Base-by-base conservation (phyloP, 495 filamentous ascomycete species). In the Neurospora africana region DNA sequence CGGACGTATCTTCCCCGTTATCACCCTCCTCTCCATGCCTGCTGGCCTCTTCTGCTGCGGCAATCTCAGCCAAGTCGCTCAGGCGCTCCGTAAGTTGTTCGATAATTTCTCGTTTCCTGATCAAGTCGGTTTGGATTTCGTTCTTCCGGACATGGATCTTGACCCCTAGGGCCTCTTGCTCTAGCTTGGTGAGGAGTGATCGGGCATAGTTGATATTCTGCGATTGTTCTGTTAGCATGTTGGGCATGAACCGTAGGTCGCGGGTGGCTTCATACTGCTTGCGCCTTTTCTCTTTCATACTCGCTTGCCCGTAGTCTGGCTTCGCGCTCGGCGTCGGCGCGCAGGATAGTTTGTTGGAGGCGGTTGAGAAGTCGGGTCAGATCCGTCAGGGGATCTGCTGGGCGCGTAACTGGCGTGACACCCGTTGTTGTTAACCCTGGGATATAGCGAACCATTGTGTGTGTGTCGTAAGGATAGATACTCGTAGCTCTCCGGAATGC, bases 191-290 rank as follows among this genome's bases (percentile, higher is more conserved):
- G 58, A 97, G 91, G 68, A 93, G 87, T 2, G 87, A 86, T 68
- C 90, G 89, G 10, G 94, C 94, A 78, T 93, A 90, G 78, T 92
- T 90, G 74, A 97, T 82, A 77, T 95, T 97, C 89, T 94, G 35
- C 2, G 19, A 58, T 19, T 39, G 65, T 19, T 40, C 9, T 10
- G 68, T 68, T 19, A 72, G 41, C 68, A 69, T 11, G 23, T 13
- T 4, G 15, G 9, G 23, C 27, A 17, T 11, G 17, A 33, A 44
- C 36, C 19, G 41, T 61, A 8, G 19, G 30, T 5, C 5, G 0
- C 44, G 44, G 53, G 8, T 39, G 30, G 58, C n/a, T 38, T 82
- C 87, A 73, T 84, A 92, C 91, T 74, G 87, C 85, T 36, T 82
- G 83, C 27, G 91, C 88, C 81, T 89, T 89, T 72, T 86, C 87